Base-by-base conservation (phyloP, 2,329 filamentous ascomycete genomes). In the Trichophyton benhamiae region DNA sequence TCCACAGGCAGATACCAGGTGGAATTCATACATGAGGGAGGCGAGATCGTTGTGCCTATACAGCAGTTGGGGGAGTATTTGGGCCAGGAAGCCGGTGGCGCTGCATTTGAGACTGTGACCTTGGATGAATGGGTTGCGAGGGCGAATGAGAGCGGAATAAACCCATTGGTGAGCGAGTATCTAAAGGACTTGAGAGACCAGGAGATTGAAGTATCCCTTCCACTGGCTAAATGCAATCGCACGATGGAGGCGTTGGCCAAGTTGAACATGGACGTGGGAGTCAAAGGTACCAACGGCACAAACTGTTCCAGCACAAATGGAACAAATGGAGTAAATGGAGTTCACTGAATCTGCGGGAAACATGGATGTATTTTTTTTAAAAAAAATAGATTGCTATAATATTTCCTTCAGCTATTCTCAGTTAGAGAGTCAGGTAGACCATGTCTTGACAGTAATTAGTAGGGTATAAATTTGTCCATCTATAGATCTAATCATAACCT, bases 1-100 rank as follows among this genome's bases (percentile, higher is more conserved):
- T 41, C 30, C 6, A 38, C 27, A 25, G 46, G 30, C n/a, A 27
- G 42, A 25, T 25, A 41, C 20, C 9, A 30, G 1, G 3, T 62
- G 15, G 58, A 42, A 9, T 62, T 57, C 22, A 46, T 62, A 11
- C 61, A 62, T 22, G 57, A 62, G 11, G 58, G 55, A 33, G 61
- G 61, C 3, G 61, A 62, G 15, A 46, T 62, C n/a, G 61, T 59
- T 5, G 52, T 62, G 33, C 61, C 61, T 3, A 60, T 60, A 17
- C 30, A 62, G 58, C 27, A 57, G 22, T 27, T 62, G 48, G 57
- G 52, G 13, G 61, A 58, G 7, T 62, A 58, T 22, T 17, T 62
- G 13, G 52, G 58, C 44, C 13, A 60, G 42, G 61, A 60, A 20
- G 61, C 49, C 11, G 61, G 58, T 30, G 57, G 57, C 13, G 44